Evolutionary conservation across 129 eudicot genomes (phyloP), one percentile per base, ranked within the genome.

Genomic region (Flaveria sonorensis): DNA sequence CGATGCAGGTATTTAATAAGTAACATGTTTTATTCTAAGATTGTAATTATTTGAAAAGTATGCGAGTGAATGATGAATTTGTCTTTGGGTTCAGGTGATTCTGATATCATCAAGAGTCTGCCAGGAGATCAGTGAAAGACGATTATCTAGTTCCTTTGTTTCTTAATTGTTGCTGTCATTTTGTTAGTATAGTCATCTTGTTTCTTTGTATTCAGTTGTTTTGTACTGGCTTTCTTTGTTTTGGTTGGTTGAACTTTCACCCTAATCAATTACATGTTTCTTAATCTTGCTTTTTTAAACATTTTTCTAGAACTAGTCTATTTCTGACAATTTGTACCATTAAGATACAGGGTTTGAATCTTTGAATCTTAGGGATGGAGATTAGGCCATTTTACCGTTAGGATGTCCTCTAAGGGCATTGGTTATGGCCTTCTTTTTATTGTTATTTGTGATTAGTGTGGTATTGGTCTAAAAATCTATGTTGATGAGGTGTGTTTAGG

Each of bases 91-190:
- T 28, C 51, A 87, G 90, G 90, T 87, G 90, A 87, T 83, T 87
- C 90, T 20, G 90, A 87, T 66, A 84, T 87, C 82, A 87, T 87
- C 74, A 87, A 87, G 72, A 70, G 71, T 65, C 75, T 87, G 45
- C 86, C 90, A 48, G 83, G 84, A 47, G 88, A 87, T 51, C 53
- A 83, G 84, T 87, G 76, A 86, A 67, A 40, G 36, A 21, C 24
- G 10, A 6, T 20, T 20, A 10, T 15, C 45, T 14, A 61, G 61
- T 40, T 30, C 40, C 3, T 28, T 28, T 78, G 28, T 78, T n/a
- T 47, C 16, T 30, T 1, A 45, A 68, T 60, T 45, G 39, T 1
- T 78, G 51, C 23, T n/a, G 61, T 70, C 26, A 9, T 55, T 8
- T 2, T 56, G 74, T 77, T 68, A 78, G 63, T 59, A 70, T 59